Conservation (phyloP, 2,329 filamentous ascomycete genomes). For the Coniochaeta sp. region DNA sequence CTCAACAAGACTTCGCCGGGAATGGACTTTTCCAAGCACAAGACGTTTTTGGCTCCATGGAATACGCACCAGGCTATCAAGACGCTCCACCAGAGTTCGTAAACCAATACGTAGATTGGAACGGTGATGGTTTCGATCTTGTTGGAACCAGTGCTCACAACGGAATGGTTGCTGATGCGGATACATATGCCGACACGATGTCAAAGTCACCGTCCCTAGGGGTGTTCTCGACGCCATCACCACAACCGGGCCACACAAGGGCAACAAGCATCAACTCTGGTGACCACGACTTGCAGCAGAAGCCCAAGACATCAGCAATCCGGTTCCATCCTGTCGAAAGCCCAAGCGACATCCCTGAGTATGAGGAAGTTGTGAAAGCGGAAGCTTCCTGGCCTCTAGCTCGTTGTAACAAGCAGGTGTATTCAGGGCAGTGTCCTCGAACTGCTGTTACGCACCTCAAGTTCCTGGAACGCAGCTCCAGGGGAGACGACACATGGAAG, state of each 20-base stretch:
- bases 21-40: too few relatives aligned
- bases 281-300: not conserved
- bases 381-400: slow-evolving; percentile 45
- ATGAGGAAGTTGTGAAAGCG: slow-evolving; percentile 38
- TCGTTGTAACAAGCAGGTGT: slow-evolving; percentile 39
- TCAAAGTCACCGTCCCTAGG: not conserved
- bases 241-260: slow-evolving; percentile 24
- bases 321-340: not conserved
- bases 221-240: slow-evolving; percentile 19
- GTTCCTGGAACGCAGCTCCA: slow-evolving; percentile 41
- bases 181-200: not conserved
- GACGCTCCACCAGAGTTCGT: too few relatives aligned
- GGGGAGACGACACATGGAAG: slow-evolving; percentile 38
- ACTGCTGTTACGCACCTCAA: slow-evolving; percentile 46
- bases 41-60: too few relatives aligned
- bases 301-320: not conserved
- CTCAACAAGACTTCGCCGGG: too few relatives aligned
- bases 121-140: too few relatives aligned
- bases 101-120: too few relatives aligned
- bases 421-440: slow-evolving; percentile 36
- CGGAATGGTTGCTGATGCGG: not conserved
- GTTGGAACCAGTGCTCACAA: not conserved
- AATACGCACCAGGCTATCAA: too few relatives aligned
- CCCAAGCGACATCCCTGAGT: slow-evolving; percentile 30
- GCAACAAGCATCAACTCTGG: slow-evolving; percentile 35